phyloP scores from a whole-genome alignment of 148 eudicot species.

The Cornus suecica region DNA sequence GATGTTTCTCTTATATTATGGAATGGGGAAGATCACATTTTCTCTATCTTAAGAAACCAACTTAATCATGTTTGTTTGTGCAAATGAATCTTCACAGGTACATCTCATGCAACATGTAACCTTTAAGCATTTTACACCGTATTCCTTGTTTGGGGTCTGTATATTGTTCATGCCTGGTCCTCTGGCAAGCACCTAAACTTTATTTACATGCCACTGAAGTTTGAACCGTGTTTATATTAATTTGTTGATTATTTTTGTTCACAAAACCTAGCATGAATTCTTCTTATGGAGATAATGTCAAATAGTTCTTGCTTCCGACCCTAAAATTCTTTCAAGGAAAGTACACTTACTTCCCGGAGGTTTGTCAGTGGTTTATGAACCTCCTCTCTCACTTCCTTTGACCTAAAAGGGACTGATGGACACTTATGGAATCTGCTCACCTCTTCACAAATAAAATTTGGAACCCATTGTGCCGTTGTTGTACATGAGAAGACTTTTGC shows the following conservation, averaged over 20 bases:
- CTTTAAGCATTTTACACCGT: background rate
- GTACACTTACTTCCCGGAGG: too few relatives aligned
- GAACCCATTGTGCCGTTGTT: too few relatives aligned
- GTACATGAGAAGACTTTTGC: too few relatives aligned
- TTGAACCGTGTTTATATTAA: background rate
- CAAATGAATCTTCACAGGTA: background rate
- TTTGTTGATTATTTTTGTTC: background rate
- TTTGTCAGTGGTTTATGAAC: too few relatives aligned
- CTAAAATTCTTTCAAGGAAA: too few relatives aligned
- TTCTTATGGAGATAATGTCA: background rate
- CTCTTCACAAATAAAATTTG: too few relatives aligned
- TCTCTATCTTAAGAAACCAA: conserved; percentile 4
- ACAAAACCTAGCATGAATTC: background rate
- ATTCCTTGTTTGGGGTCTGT: background rate
- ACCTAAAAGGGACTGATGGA: too few relatives aligned
- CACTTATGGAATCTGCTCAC: too few relatives aligned
- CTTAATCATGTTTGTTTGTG: background rate
- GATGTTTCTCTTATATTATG: background rate
- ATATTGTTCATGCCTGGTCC: background rate
- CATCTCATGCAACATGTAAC: background rate
- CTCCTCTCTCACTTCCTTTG: too few relatives aligned
- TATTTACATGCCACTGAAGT: background rate
- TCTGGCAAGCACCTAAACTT: background rate
- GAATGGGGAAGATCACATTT: background rate
- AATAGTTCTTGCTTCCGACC: background rate